Evolutionary conservation across 1,284 basidiomycete species (phyloP).

Genomic region (Microbotryomycetes sp.): DNA sequence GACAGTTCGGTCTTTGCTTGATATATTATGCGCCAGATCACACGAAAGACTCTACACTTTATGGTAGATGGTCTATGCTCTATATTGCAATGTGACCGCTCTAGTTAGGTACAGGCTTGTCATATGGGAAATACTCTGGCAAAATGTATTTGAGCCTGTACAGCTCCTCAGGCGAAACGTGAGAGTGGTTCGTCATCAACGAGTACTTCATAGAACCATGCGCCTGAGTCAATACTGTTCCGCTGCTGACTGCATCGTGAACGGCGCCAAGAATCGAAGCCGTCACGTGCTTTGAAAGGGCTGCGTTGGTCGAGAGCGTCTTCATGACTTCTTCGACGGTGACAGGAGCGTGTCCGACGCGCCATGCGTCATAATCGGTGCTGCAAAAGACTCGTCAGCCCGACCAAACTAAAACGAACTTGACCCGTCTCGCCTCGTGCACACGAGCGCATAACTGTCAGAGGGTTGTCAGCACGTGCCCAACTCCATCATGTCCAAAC

Average conservation of each 20-base stretch:
- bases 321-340: slow-evolving; percentile 34
- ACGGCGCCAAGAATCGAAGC: slow-evolving; percentile 23
- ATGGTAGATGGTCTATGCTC: no score
- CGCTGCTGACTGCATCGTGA: slow-evolving; percentile 47
- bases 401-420: background rate
- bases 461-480: background rate
- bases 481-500: slow-evolving; percentile 33
- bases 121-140: slow-evolving; percentile 23
- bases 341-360: slow-evolving; percentile 69
- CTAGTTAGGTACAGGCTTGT: background rate
- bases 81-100: no score
- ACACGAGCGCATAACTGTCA: slow-evolving; percentile 74
- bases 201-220: slow-evolving; percentile 69
- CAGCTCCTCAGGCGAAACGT: slow-evolving; percentile 20
- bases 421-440: slow-evolving; percentile 71
- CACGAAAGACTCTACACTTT: no score
- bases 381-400: background rate
- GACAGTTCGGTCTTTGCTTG: no score
- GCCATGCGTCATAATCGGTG: slow-evolving; percentile 47
- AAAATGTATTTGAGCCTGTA: slow-evolving; percentile 25
- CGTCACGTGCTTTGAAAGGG: slow-evolving; percentile 46
- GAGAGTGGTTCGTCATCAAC: slow-evolving; percentile 31
- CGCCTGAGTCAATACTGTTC: slow-evolving; percentile 56
- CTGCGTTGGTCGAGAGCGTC: slow-evolving; percentile 70
- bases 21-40: no score